These are phyloP conservation scores for Coelastrella sp. DNA, from an alignment of 139 green algal genomes.

Conservation along the genomic window DNA sequence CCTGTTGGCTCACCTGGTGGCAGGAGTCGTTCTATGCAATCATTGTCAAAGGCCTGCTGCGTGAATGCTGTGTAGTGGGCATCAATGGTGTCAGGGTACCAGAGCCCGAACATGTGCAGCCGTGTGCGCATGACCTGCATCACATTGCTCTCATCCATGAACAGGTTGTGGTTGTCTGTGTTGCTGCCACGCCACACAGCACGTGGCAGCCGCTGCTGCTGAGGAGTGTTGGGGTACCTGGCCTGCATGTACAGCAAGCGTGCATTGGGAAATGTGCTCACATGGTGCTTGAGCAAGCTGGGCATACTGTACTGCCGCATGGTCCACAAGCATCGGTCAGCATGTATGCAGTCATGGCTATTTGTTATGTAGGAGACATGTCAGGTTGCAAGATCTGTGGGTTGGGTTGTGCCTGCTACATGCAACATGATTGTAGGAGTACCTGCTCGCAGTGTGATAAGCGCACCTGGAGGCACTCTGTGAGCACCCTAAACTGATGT, in stretches of 20 bases:
- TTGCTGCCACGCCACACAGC: conserved; percentile 61
- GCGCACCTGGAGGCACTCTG: conserved; percentile 43
- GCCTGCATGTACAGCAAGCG: background rate
- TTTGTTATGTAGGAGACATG: too few species aligned
- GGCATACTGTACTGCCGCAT: background rate
- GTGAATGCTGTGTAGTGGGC: conserved; percentile 23
- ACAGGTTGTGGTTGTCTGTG: conserved; percentile 42
- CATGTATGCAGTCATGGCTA: background rate
- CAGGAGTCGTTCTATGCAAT: conserved; percentile 38
- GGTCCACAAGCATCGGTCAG: background rate
- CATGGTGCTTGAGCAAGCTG: background rate
- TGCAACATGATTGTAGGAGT: background rate
- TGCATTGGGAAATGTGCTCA: background rate
- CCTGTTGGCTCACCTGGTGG: background rate
- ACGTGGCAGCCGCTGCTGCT: conserved; percentile 13
- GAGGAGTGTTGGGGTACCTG: conserved; percentile 3
- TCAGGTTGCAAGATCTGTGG: too few species aligned
- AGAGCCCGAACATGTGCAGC: conserved; percentile 50
- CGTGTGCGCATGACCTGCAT: conserved; percentile 46
- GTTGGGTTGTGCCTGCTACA: background rate
- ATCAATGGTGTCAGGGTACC: conserved; percentile 47
- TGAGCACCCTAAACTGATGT: conserved; percentile 31
- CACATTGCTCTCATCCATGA: conserved; percentile 47
- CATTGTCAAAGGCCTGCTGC: conserved; percentile 41
- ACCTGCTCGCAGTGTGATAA: background rate